Percentiles rank a stretch among this genome's conserved stretches.
phyloP scores from a whole-genome alignment of 78 protist species.

The Diacronema lutheri region DNA sequence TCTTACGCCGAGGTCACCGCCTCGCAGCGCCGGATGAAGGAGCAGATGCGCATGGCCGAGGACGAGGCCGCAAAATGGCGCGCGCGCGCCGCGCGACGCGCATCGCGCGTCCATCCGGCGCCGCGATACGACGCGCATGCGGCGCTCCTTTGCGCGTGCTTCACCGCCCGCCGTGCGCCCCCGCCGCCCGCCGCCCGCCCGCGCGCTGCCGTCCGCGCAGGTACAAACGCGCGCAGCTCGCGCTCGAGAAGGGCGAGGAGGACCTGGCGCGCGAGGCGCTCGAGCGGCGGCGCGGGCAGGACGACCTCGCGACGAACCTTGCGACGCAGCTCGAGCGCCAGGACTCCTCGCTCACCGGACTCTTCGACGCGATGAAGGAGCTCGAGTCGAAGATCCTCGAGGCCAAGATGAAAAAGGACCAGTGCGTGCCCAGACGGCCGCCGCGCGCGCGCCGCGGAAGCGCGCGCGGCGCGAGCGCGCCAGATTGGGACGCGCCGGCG shows the following conservation, averaged over 20 bases:
- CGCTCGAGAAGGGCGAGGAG: constrained; percentile 7
- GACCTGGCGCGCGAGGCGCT: constrained; percentile 22
- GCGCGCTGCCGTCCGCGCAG: neutral
- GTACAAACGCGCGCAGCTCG: constrained; percentile 4
- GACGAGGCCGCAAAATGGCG: neutral
- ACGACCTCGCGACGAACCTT: neutral
- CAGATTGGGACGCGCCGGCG: too few relatives aligned
- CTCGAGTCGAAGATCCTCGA: constrained; percentile 8
- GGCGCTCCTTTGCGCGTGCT: too few relatives aligned
- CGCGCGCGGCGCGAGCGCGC: too few relatives aligned
- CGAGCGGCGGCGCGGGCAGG: neutral
- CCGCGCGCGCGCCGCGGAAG: too few relatives aligned
- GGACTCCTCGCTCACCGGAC: neutral
- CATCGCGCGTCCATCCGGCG: too few relatives aligned
- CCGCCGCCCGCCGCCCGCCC: neutral
- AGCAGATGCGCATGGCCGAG: neutral
- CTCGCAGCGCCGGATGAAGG: neutral
- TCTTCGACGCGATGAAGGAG: neutral
- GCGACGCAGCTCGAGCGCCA: neutral
- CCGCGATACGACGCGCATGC: too few relatives aligned
- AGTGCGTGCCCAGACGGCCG: too few relatives aligned
- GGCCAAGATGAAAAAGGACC: constrained; percentile 13
- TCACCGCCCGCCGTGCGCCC: neutral
- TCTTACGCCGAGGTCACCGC: constrained; percentile 6
- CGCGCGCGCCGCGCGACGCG: neutral